These are phyloP conservation scores for Cymodocea nodosa DNA, from an alignment of 116 monocot species.

Conservation along the genomic window DNA sequence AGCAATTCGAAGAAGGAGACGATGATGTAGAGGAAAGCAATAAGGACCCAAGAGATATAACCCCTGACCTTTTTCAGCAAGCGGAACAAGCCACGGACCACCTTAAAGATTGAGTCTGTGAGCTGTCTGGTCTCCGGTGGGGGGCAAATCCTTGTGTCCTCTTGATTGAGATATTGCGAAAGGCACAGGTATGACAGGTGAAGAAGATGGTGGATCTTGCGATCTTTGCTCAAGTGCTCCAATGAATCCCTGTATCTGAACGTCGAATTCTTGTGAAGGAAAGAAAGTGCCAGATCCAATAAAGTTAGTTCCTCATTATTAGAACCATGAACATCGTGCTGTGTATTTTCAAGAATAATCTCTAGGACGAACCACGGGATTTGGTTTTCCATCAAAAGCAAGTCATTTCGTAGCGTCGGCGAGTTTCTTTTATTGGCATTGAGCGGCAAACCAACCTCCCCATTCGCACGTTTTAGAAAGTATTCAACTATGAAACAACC, in stretches of 20 bases:
- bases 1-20: background rate
- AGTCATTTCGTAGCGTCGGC: background rate
- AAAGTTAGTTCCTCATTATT: background rate
- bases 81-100: no score
- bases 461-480: background rate
- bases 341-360: background rate
- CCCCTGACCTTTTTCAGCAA: background rate
- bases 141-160: background rate
- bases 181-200: slow-evolving; percentile 1
- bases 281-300: background rate
- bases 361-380: background rate
- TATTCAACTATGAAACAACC: background rate
- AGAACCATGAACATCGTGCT: background rate
- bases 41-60: background rate
- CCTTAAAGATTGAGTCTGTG: background rate
- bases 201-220: background rate
- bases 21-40: background rate
- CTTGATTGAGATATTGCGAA: background rate
- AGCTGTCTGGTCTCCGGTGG: background rate
- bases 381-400: background rate
- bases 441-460: background rate
- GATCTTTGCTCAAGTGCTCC: background rate
- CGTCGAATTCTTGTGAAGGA: background rate
- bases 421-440: background rate
- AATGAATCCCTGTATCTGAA: background rate